These are phyloP conservation scores for Fraxinus sp. DNA, from an alignment of 305 asterid genomes.

Conservation along the genomic window DNA sequence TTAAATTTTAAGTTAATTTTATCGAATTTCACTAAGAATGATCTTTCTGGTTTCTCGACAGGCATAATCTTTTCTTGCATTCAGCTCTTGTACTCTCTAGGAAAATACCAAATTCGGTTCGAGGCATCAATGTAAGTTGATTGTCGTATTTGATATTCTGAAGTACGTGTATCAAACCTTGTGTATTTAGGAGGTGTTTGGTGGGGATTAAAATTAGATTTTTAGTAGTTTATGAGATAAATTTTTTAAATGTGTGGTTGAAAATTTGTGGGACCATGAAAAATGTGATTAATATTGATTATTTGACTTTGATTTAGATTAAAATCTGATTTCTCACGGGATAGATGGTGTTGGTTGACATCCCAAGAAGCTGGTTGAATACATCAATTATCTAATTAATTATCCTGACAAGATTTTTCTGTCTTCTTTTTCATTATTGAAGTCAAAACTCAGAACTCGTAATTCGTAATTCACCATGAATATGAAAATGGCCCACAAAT, in stretches of 20 bases:
- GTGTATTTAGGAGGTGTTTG: background rate
- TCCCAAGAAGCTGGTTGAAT: background rate
- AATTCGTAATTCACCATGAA: background rate
- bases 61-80: conserved; percentile 91
- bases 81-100: conserved; percentile 89
- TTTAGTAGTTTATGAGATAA: too few relatives aligned
- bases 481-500: background rate
- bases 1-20: background rate
- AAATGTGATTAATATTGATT: too few relatives aligned
- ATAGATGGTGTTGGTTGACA: background rate
- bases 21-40: background rate
- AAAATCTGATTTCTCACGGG: too few relatives aligned
- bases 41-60: conserved; percentile 6
- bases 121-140: conserved; percentile 71
- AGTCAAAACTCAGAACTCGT: background rate
- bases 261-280: too few relatives aligned
- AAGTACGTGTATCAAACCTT: background rate
- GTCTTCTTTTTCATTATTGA: background rate
- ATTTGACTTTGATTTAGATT: too few relatives aligned
- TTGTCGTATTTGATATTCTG: background rate
- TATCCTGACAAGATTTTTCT: background rate
- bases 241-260: too few relatives aligned
- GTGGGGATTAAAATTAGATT: too few relatives aligned
- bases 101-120: conserved; percentile 69
- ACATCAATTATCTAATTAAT: background rate